These are phyloP conservation scores for Vachellia pachyceras DNA, from an alignment of 306 rosid species.

Conservation along the genomic window DNA sequence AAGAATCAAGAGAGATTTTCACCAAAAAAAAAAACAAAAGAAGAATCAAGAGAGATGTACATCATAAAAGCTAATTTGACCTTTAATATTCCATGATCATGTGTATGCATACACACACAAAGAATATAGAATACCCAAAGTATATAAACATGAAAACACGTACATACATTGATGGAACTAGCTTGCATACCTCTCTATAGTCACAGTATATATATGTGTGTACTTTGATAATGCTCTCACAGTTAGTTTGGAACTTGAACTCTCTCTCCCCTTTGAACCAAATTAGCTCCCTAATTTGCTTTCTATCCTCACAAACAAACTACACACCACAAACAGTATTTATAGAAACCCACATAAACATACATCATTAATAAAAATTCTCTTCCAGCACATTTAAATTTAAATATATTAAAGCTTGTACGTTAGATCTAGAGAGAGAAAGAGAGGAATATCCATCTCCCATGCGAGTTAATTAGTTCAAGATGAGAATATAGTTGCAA, in stretches of 20 bases:
- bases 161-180: not conserved
- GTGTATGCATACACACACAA: not conserved
- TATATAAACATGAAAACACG: not conserved
- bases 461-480: not conserved
- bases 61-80: not conserved
- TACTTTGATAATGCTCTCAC: slow-evolving; percentile 6
- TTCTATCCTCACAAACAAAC: not conserved
- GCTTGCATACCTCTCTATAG: slow-evolving; percentile 37
- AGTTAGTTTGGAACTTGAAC: not conserved
- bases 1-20: not conserved
- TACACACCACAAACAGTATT: not conserved
- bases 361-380: not conserved
- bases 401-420: not conserved
- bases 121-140: not conserved
- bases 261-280: not conserved
- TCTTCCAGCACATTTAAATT: not conserved
- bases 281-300: not conserved
- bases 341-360: not conserved
- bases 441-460: not conserved
- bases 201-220: not conserved
- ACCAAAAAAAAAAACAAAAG: too few species aligned
- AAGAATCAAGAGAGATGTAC: not conserved
- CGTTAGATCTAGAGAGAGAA: not conserved
- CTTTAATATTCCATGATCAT: not conserved
- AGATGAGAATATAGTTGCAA: not conserved